Conservation (phyloP, 345 rosid species). For the Geranium rotundifolium region DNA sequence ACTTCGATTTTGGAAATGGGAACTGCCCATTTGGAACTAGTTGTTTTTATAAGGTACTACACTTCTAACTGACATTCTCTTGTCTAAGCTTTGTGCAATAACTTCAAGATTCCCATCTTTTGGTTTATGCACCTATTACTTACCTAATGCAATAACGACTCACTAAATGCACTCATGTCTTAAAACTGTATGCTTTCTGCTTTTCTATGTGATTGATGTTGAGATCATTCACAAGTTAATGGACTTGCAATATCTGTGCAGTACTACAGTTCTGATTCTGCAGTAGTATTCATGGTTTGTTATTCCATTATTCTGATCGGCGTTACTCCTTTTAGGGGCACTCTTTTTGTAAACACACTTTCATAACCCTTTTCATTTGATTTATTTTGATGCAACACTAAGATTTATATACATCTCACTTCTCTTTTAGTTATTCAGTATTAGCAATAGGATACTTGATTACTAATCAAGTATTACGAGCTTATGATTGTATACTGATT, state of each 20-base stretch:
- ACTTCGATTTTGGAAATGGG: constrained; percentile 83
- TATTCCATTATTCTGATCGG: too few species aligned
- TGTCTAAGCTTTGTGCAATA: neutral
- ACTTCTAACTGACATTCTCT: neutral
- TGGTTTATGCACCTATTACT: neutral
- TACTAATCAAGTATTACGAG: neutral
- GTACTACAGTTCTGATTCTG: neutral
- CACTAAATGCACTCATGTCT: neutral
- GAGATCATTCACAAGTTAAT: too few species aligned
- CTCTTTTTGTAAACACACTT: neutral
- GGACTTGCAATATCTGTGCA: neutral
- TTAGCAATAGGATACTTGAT: neutral
- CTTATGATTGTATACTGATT: neutral
- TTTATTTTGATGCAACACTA: neutral
- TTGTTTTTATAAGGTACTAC: constrained; percentile 84
- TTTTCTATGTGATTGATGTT: neutral
- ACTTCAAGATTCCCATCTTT: neutral
- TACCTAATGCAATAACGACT: neutral
- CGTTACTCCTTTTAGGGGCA: too few species aligned
- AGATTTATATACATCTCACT: neutral
- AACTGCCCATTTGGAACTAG: constrained; percentile 93
- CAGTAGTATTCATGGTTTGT: neutral
- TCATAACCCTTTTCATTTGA: neutral
- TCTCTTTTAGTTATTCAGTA: neutral
- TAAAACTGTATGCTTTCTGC: neutral